A percentile compares a stretch with the other conserved stretches of the same genome.
Conservation (phyloP, 2,329 filamentous ascomycete species). For the Sporothrix luriei region DNA sequence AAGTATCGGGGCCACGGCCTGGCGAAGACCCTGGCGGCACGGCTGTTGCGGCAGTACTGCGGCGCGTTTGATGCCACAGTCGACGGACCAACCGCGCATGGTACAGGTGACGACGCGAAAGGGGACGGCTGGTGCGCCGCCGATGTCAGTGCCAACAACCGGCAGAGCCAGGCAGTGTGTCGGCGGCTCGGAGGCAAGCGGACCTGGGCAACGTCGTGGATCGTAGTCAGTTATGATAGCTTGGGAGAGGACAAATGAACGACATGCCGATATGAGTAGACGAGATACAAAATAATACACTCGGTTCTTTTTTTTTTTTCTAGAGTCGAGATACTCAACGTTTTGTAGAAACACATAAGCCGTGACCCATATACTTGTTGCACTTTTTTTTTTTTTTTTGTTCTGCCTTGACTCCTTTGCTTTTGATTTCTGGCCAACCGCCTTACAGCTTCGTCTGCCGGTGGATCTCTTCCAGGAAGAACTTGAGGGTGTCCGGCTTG, state of each 20-base stretch:
- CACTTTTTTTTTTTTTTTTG: slow-evolving; percentile 16
- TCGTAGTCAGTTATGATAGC: slow-evolving; percentile 36
- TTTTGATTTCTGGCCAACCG: slow-evolving; percentile 11
- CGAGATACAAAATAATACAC: slow-evolving; percentile 12
- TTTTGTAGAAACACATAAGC: slow-evolving; percentile 9
- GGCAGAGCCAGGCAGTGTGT: slow-evolving; percentile 63
- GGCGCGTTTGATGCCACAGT: slow-evolving; percentile 42
- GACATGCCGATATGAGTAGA: neutral
- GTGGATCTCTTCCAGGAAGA: slow-evolving; percentile 93
- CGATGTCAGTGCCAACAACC: slow-evolving; percentile 65
- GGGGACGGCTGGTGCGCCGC: slow-evolving; percentile 59
- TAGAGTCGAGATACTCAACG: neutral
- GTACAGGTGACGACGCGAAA: slow-evolving; percentile 54
- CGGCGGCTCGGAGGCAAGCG: slow-evolving; percentile 60
- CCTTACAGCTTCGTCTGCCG: slow-evolving; percentile 56
- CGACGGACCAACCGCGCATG: slow-evolving; percentile 42
- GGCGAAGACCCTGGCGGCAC: slow-evolving; percentile 62
- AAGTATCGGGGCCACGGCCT: slow-evolving; percentile 63
- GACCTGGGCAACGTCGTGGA: slow-evolving; percentile 61
- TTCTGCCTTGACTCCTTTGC: neutral
- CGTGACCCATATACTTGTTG: neutral
- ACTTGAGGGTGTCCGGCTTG: slow-evolving; percentile 87
- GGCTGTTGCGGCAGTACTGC: slow-evolving; percentile 58
- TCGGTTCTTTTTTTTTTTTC: neutral
- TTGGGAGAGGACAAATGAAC: slow-evolving; percentile 30